Conservation (phyloP, 2,329 filamentous ascomycete genomes). For the Verticillium klebahnii region DNA sequence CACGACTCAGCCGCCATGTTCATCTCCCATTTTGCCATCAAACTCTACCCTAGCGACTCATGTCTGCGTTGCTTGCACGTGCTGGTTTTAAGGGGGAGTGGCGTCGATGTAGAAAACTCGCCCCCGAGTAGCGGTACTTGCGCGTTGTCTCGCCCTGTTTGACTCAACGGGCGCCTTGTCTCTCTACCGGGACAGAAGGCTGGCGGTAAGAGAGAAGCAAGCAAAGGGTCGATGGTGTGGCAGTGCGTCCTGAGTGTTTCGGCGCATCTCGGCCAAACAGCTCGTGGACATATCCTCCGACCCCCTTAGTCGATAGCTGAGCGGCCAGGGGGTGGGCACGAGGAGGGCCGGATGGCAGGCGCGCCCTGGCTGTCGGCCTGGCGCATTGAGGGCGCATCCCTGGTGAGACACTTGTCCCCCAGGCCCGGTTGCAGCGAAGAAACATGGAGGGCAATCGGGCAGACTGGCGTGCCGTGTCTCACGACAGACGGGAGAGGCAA, state of each 20-base stretch:
- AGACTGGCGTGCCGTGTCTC: conserved; percentile 2
- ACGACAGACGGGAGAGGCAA: neutral
- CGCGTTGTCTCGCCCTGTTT: neutral
- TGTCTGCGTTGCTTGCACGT: neutral
- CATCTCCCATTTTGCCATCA: neutral
- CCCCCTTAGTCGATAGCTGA: neutral
- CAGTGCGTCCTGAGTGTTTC: neutral
- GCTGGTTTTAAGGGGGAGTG: neutral
- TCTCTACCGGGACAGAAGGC: neutral
- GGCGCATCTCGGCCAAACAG: conserved; percentile 2
- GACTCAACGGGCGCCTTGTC: neutral
- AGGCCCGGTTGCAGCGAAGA: neutral
- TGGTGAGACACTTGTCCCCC: neutral
- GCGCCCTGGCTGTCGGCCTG: neutral
- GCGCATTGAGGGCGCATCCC: neutral
- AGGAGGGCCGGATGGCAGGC: neutral
- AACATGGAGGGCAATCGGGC: neutral
- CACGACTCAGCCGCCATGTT: neutral
- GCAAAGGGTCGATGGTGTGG: neutral
- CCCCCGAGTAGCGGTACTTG: neutral
- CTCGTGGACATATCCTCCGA: neutral
- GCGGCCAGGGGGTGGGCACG: neutral
- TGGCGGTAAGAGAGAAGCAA: neutral
- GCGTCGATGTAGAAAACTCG: neutral
- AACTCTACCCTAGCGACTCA: neutral